A percentile compares a stretch with the other conserved stretches of the same genome.
Conservation (phyloP, 2,329 filamentous ascomycete species). For the Xylariaceae sp. region DNA sequence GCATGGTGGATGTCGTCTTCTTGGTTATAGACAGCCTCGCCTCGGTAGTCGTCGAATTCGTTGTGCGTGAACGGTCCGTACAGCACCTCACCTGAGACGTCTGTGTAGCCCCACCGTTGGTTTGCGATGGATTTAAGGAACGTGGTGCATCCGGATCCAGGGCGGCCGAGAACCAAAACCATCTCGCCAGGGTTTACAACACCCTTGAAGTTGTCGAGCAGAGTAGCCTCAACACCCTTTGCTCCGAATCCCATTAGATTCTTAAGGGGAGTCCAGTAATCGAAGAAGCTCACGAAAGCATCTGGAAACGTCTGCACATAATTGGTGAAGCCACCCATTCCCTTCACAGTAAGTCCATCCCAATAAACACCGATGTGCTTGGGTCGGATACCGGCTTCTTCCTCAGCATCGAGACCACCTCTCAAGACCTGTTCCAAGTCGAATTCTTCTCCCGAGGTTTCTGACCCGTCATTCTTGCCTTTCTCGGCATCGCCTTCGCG, state of each 20-base stretch:
- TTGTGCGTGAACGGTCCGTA: constrained; percentile 71
- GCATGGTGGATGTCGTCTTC: constrained; percentile 84
- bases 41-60: constrained; percentile 71
- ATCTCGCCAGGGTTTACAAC: constrained; percentile 80
- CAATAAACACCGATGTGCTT: constrained; percentile 80
- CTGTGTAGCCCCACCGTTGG: constrained; percentile 55
- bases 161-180: constrained; percentile 76
- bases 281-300: constrained; percentile 72
- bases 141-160: constrained; percentile 68
- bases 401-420: constrained; percentile 66
- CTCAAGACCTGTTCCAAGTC: constrained; percentile 72
- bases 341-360: constrained; percentile 72
- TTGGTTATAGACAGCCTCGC: constrained; percentile 81
- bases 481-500: constrained; percentile 56
- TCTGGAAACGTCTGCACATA: constrained; percentile 73
- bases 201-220: constrained; percentile 68
- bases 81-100: constrained; percentile 62
- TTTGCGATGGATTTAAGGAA: constrained; percentile 67
- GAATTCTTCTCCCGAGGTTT: constrained; percentile 57
- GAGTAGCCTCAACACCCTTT: constrained; percentile 67
- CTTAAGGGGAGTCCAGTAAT: constrained; percentile 63
- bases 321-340: constrained; percentile 69
- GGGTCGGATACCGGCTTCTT: constrained; percentile 71
- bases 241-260: constrained; percentile 60
- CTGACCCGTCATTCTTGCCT: constrained; percentile 38